A percentile compares a stretch with the other conserved stretches of the same genome.
Conservation (phyloP, 345 rosid genomes). For the Aquilaria sinensis region DNA sequence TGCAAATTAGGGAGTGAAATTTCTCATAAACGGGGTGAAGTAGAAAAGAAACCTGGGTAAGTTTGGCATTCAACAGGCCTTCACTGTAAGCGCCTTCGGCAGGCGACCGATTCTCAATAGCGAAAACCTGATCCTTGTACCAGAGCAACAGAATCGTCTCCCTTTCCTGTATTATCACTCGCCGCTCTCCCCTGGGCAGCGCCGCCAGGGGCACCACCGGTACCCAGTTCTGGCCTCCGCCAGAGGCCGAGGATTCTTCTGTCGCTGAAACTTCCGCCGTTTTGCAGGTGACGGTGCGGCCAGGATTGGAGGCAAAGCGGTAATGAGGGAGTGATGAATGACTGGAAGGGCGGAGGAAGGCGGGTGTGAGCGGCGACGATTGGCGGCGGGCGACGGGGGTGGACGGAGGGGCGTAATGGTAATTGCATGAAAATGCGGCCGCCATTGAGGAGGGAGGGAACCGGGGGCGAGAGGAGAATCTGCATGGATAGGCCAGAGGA, state of each 20-base stretch:
- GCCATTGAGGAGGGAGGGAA: slow-evolving; percentile 8
- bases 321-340: slow-evolving; percentile 20
- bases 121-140: slow-evolving; percentile 80
- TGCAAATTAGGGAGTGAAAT: too few species aligned
- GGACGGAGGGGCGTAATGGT: slow-evolving; percentile 4
- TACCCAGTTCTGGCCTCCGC: slow-evolving; percentile 60
- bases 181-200: slow-evolving; percentile 83
- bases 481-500: too few species aligned
- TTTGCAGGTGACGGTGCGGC: slow-evolving; percentile 33
- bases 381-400: slow-evolving; percentile 15
- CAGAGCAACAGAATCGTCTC: slow-evolving; percentile 82
- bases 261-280: slow-evolving; percentile 53
- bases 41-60: slow-evolving; percentile 50
- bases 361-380: slow-evolving; percentile 8
- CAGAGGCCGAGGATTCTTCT: slow-evolving; percentile 32
- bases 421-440: slow-evolving; percentile 3
- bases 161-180: slow-evolving; percentile 78
- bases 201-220: slow-evolving; percentile 88
- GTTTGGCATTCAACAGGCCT: slow-evolving; percentile 91
- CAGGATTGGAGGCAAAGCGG: slow-evolving; percentile 15
- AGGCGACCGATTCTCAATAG: slow-evolving; percentile 84
- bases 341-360: slow-evolving; percentile 3
- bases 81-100: slow-evolving; percentile 96
- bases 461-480: too few species aligned
- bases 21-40: neutral